phyloP scores from a whole-genome alignment of 257 asterid species.

The Solanum appendiculatum region DNA sequence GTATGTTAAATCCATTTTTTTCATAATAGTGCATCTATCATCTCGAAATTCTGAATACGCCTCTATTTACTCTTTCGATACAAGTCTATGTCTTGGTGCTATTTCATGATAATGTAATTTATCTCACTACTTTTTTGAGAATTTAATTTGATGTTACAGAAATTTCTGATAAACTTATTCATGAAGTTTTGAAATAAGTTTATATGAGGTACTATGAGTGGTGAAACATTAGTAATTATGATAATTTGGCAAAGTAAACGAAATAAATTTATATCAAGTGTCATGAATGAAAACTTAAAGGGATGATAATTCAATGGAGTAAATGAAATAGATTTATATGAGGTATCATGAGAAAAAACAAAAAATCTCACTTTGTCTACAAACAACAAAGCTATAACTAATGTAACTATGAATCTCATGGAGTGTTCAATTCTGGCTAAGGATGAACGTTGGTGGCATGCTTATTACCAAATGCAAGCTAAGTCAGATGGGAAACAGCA shows the following conservation, averaged over 20 bases:
- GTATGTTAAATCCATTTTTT: too few species aligned
- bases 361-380: too few species aligned
- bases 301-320: not conserved
- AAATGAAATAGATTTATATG: not conserved
- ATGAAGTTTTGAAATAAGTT: not conserved
- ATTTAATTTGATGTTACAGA: too few species aligned
- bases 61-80: too few species aligned
- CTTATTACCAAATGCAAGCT: not conserved
- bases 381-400: not conserved
- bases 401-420: not conserved
- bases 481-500: fast-evolving
- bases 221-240: not conserved
- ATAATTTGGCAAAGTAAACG: not conserved
- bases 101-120: too few species aligned
- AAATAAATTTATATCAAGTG: not conserved
- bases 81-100: too few species aligned
- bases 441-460: not conserved
- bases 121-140: too few species aligned
- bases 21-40: too few species aligned
- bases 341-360: not conserved
- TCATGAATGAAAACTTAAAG: not conserved
- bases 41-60: too few species aligned
- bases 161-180: too few species aligned
- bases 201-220: not conserved
- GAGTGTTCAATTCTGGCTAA: not conserved